A percentile compares a stretch with the other conserved stretches of the same genome.
Evolutionary conservation across 1,139 yeast species (phyloP).

Genomic region (Taphrina pruni): DNA sequence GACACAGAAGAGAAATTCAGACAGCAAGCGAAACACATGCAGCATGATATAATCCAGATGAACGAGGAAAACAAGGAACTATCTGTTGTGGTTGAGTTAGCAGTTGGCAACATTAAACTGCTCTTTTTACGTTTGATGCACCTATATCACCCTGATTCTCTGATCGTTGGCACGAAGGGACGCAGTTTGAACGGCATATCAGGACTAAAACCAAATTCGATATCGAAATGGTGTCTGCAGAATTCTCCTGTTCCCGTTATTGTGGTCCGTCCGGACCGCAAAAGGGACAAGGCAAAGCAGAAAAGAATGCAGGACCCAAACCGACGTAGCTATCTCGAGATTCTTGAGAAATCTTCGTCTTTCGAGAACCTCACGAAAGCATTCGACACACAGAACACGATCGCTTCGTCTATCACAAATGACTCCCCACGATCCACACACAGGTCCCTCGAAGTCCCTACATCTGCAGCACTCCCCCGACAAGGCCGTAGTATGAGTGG

Average conservation of each 20-base stretch:
- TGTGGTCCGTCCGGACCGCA: conserved; percentile 65
- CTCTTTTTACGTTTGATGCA: conserved; percentile 60
- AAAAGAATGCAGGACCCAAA: conserved; percentile 52
- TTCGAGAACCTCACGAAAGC: conserved; percentile 28
- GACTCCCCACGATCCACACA: conserved; percentile 7
- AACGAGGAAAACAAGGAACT: conserved; percentile 58
- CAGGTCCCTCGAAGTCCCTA: background rate
- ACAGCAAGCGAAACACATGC: conserved; percentile 53
- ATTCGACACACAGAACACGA: conserved; percentile 4
- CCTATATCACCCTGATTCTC: conserved; percentile 68
- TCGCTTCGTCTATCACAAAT: background rate
- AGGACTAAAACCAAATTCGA: conserved; percentile 57
- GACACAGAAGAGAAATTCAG: conserved; percentile 51
- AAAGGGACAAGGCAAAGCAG: conserved; percentile 51
- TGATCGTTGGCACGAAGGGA: conserved; percentile 68
- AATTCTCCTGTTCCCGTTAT: conserved; percentile 73
- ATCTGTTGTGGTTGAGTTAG: conserved; percentile 64
- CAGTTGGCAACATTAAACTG: conserved; percentile 67
- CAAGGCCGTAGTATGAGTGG: conserved; percentile 21
- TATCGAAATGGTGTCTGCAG: conserved; percentile 68
- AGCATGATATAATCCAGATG: conserved; percentile 57
- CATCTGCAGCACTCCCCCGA: background rate
- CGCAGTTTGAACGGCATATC: conserved; percentile 57
- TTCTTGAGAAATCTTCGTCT: conserved; percentile 46
- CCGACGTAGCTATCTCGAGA: conserved; percentile 47